Conservation (phyloP, 2,329 filamentous ascomycete species). For the Botrytis byssoidea region DNA sequence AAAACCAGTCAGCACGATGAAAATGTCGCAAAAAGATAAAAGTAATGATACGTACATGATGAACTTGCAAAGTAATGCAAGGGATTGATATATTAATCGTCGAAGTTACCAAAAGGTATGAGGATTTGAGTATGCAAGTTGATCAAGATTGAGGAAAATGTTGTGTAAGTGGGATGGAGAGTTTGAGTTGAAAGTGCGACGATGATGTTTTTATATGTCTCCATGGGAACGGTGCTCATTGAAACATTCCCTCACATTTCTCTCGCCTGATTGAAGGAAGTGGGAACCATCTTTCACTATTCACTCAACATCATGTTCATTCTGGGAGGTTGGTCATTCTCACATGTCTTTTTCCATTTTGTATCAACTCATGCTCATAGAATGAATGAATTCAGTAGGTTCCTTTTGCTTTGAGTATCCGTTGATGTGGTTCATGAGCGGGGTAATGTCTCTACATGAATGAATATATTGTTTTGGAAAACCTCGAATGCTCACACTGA, state of each 20-base stretch:
- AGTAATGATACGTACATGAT: conserved; percentile 10
- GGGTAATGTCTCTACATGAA: background rate
- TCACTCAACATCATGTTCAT: conserved; percentile 8
- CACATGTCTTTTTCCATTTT: background rate
- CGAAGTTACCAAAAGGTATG: background rate
- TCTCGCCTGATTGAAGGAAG: background rate
- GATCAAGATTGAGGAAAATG: background rate
- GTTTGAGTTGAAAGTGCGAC: background rate
- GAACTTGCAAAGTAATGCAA: conserved; percentile 9
- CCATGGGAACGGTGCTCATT: background rate
- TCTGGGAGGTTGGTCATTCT: background rate
- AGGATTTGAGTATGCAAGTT: background rate
- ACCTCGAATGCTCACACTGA: background rate
- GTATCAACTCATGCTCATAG: background rate
- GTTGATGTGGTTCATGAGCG: background rate
- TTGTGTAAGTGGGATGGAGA: conserved; percentile 3
- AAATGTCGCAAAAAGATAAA: background rate
- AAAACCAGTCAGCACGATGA: conserved; percentile 3
- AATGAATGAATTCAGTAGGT: background rate
- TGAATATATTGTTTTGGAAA: background rate
- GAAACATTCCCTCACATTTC: background rate
- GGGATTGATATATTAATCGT: background rate
- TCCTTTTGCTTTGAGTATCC: background rate
- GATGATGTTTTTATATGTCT: conserved; percentile 7
- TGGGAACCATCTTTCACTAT: background rate